A percentile compares a stretch with the other conserved stretches of the same genome.
phyloP scores from a whole-genome alignment of 768 basidiomycete genomes.

The Lactifluus echinatus region DNA sequence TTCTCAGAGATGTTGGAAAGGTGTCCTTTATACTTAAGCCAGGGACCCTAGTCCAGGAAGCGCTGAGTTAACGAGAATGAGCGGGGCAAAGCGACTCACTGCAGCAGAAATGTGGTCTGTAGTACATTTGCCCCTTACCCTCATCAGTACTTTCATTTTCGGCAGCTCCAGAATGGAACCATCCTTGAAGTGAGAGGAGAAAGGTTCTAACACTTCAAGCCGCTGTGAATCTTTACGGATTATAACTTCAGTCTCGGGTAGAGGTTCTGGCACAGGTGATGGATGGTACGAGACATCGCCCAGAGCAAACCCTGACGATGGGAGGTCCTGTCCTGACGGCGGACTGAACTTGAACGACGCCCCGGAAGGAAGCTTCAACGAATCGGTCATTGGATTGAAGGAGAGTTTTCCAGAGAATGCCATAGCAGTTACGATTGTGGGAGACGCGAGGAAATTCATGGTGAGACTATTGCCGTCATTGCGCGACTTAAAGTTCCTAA shows the following conservation, averaged over 20 bases:
- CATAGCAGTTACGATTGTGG: constrained; percentile 96
- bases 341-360: constrained; percentile 75
- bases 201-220: constrained; percentile 81
- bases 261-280: constrained; percentile 58
- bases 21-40: constrained; percentile 99
- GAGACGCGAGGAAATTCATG: constrained; percentile 98
- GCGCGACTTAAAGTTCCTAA: constrained; percentile 79
- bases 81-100: constrained; percentile 32
- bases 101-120: constrained; percentile 99
- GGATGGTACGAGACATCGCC: constrained; percentile 77
- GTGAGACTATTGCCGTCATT: constrained; percentile 93
- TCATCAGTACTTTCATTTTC: constrained; percentile 72
- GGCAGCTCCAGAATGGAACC: constrained; percentile 65
- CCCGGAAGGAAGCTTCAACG: constrained; percentile 57
- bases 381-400: constrained; percentile 89
- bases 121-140: constrained; percentile 96
- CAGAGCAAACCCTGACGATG: constrained; percentile 68
- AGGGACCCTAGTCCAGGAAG: constrained; percentile 59
- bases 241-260: constrained; percentile 65
- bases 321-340: constrained; percentile 79
- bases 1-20: constrained; percentile 95
- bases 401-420: constrained; percentile 88
- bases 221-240: constrained; percentile 76
- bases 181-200: constrained; percentile 62
- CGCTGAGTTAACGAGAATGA: neutral